Evolutionary conservation across 2,329 filamentous ascomycete genomes (phyloP), one percentile per base, ranked within the genome.

Genomic region (Capronia epimyces): DNA sequence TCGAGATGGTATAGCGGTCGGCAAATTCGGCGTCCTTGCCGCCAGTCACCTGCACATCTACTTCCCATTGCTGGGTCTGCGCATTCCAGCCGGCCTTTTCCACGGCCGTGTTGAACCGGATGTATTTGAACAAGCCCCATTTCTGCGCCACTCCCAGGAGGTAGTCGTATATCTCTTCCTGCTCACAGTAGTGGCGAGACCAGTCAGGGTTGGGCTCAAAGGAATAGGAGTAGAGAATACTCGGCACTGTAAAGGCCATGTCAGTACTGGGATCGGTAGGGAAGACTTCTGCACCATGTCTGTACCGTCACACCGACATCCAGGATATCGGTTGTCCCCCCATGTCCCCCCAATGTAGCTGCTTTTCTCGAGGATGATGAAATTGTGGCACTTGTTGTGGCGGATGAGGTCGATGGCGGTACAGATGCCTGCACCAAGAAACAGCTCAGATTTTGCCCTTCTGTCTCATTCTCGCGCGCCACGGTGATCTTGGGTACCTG

Each of bases 151-250:
- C 57, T 12, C 66, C 64, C 41, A 74, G 69, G 1, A 83, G 69
- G 57, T 83, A 82, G 21, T 49, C 18, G 25, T 79, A 67, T 16
- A 83, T 79, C 61, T 83, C 80, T 60, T 81, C 77, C 57, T 83
- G 79, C 0, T 76, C 75, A 0, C 80, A 76, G 58, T 80, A 82
- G 47, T 79, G 71, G n/a, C 77, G 67, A 1, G 75, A 75, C 79
- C 80, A 81, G 56, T 75, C 69, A 2, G 76, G 67, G 46, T 81
- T 82, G 45, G 79, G 78, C 27, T 77, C 79, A 58, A 83, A 83
- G 4, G 77, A 81, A 63, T 75, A 82, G 37, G 73, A 78, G 66
- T 83, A 83, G 2, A 83, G 66, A n/a, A n/a, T n/a, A n/a, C n/a
- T n/a, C n/a, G n/a, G n/a, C n/a, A n/a, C n/a, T n/a, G n/a, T n/a